Evolutionary conservation across 2,329 filamentous ascomycete species (phyloP).

Genomic region (Aureobasidium sp.): DNA sequence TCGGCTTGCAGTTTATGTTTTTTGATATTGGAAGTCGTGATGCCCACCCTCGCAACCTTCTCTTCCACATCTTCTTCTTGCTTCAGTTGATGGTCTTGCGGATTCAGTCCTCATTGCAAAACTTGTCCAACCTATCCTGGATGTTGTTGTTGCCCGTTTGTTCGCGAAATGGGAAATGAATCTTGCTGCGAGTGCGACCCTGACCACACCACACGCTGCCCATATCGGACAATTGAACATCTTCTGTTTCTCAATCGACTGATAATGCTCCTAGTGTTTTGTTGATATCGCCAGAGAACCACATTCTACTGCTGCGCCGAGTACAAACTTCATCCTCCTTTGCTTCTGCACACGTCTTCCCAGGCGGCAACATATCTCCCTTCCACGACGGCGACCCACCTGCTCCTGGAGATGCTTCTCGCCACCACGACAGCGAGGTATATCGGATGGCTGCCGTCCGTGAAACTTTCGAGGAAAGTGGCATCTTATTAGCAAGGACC

Average conservation of each 20-base stretch:
- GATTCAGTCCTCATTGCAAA: too few relatives aligned
- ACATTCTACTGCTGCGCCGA: conserved; percentile 80
- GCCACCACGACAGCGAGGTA: conserved; percentile 61
- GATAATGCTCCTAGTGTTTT: conserved; percentile 52
- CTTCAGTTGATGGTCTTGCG: not conserved
- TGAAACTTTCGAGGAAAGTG: conserved; percentile 93
- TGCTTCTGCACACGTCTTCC: conserved; percentile 89
- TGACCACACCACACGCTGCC: too few relatives aligned
- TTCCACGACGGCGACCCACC: conserved; percentile 63
- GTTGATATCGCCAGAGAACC: conserved; percentile 75
- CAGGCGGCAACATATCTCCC: conserved; percentile 73
- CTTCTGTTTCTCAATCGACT: not conserved
- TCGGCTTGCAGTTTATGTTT: not conserved
- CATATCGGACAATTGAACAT: too few relatives aligned
- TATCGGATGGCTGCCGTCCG: conserved; percentile 80
- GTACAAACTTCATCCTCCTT: conserved; percentile 77
- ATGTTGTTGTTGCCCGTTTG: not conserved
- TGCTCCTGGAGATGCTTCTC: conserved; percentile 37
- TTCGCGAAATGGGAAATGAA: not conserved
- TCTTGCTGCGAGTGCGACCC: not conserved
- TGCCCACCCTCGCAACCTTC: not conserved
- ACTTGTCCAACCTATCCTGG: not conserved
- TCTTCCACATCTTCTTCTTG: not conserved
- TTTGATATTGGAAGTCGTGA: not conserved
- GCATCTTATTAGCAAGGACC: conserved; percentile 64